Evolutionary conservation across 495 filamentous ascomycete genomes (phyloP), one percentile per base, ranked within the genome.

Genomic region (Darksidea phi): DNA sequence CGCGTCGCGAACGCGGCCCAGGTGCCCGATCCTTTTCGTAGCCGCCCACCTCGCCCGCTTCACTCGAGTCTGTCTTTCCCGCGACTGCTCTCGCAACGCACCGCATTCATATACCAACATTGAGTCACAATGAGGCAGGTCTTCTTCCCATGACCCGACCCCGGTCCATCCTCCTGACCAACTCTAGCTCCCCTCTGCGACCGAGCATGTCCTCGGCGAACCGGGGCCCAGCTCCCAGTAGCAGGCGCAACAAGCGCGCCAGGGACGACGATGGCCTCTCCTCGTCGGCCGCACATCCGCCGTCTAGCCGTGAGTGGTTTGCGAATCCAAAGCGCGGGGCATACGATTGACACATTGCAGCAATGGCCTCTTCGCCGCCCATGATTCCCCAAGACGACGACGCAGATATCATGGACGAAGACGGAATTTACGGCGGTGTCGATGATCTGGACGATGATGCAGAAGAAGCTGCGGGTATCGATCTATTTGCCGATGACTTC

Each of bases 391-490:
- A 79, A 38, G 80, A 85, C 52, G 77, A 76, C 1, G 78, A 92
- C 36, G 86, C 91, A 54, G 82, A 85, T 37, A 70, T 84, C 11
- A 85, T 88, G 64, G 86, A 88, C 42, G 88, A 90, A 48, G 79
- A 82, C 52, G 87, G 91, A 60, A 73, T 95, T 6, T 78, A 86
- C 45, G 86, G 81, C 47, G 91, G 96, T 68, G 84, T 97, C 65
- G 92, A 97, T 56, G 95, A 99, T 67, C 82, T 90, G 46, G 95
- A 97, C 65, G 95, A 99, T 73, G 84, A 91, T 84, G 95, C 92
- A 11, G 95, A 97, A 72, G 94, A 97, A 68, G 89, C 94, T 67
- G 88, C 87, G 45, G 89, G 89, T 17, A 95, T 97, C 66, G 93
- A 99, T 75, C 82, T 99, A 24, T 97, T 97, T 69, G 88, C 81